Evolutionary conservation across 176 grass and related monocot species (phyloP).

Genomic region (Oryza longistaminata): DNA sequence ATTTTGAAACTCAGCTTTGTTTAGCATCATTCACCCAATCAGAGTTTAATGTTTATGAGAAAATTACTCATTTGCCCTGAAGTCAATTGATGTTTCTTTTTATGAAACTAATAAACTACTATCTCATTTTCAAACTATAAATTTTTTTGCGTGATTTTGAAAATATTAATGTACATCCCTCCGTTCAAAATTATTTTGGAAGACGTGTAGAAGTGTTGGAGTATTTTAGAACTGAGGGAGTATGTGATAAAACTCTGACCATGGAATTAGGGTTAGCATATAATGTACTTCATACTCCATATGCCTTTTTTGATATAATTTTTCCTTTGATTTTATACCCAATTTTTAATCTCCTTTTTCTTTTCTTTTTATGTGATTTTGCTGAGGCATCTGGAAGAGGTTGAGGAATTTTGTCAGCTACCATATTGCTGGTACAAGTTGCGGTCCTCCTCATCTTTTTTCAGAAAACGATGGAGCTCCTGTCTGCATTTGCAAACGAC

Average conservation of each 20-base stretch:
- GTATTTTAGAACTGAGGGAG: too few relatives aligned
- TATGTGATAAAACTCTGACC: not conserved
- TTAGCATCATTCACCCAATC: too few relatives aligned
- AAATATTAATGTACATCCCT: too few relatives aligned
- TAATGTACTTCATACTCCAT: not conserved
- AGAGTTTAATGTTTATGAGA: too few relatives aligned
- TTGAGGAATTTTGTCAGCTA: slow-evolving; percentile 8
- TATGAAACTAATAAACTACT: too few relatives aligned
- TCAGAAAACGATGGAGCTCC: slow-evolving; percentile 45
- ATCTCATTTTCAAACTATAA: too few relatives aligned
- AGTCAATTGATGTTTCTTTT: too few relatives aligned
- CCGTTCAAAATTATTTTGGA: too few relatives aligned
- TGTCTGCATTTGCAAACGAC: slow-evolving; percentile 45
- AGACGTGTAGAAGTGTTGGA: too few relatives aligned
- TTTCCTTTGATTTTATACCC: not conserved
- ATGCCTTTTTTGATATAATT: not conserved
- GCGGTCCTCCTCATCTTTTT: slow-evolving; percentile 47
- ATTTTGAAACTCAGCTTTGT: too few relatives aligned
- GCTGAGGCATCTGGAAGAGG: not conserved
- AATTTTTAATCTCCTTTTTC: not conserved
- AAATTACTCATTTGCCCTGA: too few relatives aligned
- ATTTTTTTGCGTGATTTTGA: too few relatives aligned
- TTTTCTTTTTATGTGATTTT: not conserved
- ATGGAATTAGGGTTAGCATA: not conserved
- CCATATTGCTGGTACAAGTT: slow-evolving; percentile 47